A percentile compares a stretch with the other conserved stretches of the same genome.
These are phyloP conservation scores for Lachnellula arida DNA, from an alignment of 2,329 filamentous ascomycete species.

Conservation along the genomic window DNA sequence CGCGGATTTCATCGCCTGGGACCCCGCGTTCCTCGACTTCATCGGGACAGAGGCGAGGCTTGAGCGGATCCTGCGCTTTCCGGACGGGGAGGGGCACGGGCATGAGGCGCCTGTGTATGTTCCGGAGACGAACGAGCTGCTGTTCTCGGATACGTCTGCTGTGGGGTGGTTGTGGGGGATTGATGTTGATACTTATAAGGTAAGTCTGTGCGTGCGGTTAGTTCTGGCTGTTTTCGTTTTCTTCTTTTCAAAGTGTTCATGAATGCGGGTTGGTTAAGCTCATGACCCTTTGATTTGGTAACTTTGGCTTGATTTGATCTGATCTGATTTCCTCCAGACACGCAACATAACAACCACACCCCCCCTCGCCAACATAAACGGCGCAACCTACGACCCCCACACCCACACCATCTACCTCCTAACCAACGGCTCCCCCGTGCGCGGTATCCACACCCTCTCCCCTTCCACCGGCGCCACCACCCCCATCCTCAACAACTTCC, in stretches of 20 bases:
- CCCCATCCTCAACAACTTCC: background rate
- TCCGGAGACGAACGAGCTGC: slow-evolving; percentile 34
- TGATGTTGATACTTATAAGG: background rate
- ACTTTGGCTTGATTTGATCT: no score
- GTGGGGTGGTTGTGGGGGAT: slow-evolving; percentile 67
- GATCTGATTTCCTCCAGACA: background rate
- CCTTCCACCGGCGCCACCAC: background rate
- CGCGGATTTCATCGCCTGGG: background rate
- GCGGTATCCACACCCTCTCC: background rate
- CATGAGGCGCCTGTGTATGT: background rate
- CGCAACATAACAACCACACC: background rate
- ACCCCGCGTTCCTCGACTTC: background rate
- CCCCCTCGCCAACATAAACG: background rate
- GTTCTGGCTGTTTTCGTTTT: background rate
- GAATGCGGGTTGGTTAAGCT: no score
- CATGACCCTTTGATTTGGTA: no score
- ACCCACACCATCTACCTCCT: background rate
- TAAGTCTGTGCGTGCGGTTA: background rate
- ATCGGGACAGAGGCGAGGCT: background rate
- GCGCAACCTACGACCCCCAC: background rate
- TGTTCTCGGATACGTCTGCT: slow-evolving; percentile 69
- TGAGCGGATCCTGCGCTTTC: background rate
- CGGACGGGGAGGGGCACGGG: background rate
- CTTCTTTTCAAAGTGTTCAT: background rate
- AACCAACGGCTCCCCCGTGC: background rate